phyloP scores from a whole-genome alignment of 139 green algal genomes.

The Tetradesmus lagerheimii region DNA sequence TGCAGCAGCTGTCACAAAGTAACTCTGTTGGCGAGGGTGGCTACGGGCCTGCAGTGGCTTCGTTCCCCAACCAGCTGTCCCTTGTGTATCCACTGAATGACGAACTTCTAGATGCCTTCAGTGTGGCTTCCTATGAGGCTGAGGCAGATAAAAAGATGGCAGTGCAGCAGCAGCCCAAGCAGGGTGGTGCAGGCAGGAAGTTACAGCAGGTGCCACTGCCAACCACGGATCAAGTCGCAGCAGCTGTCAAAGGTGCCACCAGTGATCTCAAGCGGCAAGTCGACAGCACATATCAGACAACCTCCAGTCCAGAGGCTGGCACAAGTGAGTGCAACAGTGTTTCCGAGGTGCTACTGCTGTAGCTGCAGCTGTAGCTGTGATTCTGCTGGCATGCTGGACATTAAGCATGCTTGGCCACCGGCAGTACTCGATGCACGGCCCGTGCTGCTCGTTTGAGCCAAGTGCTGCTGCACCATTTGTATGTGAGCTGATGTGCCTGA shows the following conservation, averaged over 20 bases:
- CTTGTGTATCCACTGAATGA: not conserved
- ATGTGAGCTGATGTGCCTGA: too few relatives aligned
- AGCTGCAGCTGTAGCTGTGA: not conserved
- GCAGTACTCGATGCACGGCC: too few relatives aligned
- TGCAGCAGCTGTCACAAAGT: not conserved
- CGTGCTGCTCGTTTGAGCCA: too few relatives aligned
- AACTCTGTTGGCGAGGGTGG: slow-evolving; percentile 1
- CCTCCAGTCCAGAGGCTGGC: not conserved
- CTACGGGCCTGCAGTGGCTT: slow-evolving; percentile 17
- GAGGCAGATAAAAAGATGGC: not conserved
- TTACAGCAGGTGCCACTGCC: not conserved
- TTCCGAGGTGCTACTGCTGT: not conserved
- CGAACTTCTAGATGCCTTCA: not conserved
- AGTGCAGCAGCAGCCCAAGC: not conserved
- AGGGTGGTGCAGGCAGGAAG: not conserved
- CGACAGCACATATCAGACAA: not conserved
- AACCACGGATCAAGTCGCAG: not conserved
- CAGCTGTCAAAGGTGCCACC: not conserved
- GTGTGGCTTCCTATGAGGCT: not conserved
- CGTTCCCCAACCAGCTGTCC: not conserved
- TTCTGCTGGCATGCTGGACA: too few relatives aligned
- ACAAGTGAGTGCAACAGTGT: not conserved
- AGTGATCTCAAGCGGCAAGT: not conserved
- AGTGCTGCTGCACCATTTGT: too few relatives aligned
- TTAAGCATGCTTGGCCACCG: too few relatives aligned